Evolutionary conservation across 1,284 basidiomycete genomes (phyloP), one percentile per base, ranked within the genome.

Genomic region (Porodaedalea pini): DNA sequence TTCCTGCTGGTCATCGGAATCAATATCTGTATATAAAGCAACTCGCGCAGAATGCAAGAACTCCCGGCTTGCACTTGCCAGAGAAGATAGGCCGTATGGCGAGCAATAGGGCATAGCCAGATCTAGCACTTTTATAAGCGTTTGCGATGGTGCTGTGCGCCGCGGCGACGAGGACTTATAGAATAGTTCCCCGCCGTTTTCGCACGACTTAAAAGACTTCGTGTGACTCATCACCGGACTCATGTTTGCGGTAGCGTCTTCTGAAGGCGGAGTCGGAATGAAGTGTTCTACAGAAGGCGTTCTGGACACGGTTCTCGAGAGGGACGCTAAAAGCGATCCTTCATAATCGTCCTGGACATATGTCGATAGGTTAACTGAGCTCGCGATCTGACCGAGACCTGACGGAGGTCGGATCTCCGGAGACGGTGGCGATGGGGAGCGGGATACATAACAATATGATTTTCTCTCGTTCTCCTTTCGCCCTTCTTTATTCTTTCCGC

Each of bases 351-450:
- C 57, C 32, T 51, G 57, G 11, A 49, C 53, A n/a, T 59, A 59
- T 11, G 57, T 55, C 19, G 54, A 56, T 11, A 60, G 51, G 47
- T 60, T 54, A 23, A 53, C 43, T 6, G 48, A 45, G 10, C 47
- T 53, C 34, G 55, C 56, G 23, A 53, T 53, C 44, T 51, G 47
- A 15, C 59, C 59, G 1, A 61, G 51, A 13, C 59, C 59, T 4
- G 53, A 56, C 6, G 59, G 59, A 13, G 59, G 59, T 31, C 59
- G 50, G 32, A 61, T 61, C 21, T 61, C 56, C 17, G 59, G 59
- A 5, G 55, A 57, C 25, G 56, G 59, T 4, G 59, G 59, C 4
- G 59, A 61, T 7, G 59, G 59, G 19, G 59, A 61, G 27, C 59
- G 59, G n/a, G 59, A 61, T 19, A 49, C 52, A 37, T 61, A 61